Conservation (phyloP, 768 basidiomycete species). For the Tricholoma bakamatsutake region DNA sequence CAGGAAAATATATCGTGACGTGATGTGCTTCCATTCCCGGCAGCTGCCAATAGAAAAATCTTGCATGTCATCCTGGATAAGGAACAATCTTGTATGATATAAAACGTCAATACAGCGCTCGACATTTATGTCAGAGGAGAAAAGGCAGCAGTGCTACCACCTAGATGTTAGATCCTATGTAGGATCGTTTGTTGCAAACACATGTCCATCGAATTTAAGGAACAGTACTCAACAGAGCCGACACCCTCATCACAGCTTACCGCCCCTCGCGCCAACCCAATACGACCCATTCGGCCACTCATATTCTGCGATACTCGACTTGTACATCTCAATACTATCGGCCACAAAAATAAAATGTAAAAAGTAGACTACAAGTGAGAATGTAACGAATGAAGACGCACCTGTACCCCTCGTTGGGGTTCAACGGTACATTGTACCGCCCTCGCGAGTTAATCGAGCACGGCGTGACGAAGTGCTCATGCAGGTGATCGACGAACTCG, state of each 20-base stretch:
- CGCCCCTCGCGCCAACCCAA: constrained; percentile 43
- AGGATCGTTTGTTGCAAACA: too few relatives aligned
- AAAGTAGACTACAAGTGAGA: neutral
- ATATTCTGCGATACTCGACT: constrained; percentile 73
- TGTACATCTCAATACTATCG: constrained; percentile 82
- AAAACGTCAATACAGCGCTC: too few relatives aligned
- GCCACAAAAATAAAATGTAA: neutral
- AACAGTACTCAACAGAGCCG: too few relatives aligned
- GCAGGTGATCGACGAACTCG: constrained; percentile 86
- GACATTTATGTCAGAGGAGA: too few relatives aligned
- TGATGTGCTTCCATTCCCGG: too few relatives aligned
- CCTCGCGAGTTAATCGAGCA: constrained; percentile 83
- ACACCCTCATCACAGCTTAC: neutral
- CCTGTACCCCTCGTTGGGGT: constrained; percentile 78
- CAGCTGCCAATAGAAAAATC: too few relatives aligned
- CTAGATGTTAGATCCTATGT: too few relatives aligned
- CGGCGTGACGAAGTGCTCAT: constrained; percentile 88
- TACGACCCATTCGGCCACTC: constrained; percentile 85
- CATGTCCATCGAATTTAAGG: too few relatives aligned
- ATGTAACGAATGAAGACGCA: constrained; percentile 22
- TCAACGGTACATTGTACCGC: constrained; percentile 80
- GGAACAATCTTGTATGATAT: too few relatives aligned
- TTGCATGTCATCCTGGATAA: too few relatives aligned
- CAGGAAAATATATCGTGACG: too few relatives aligned
- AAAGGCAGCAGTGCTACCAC: too few relatives aligned